Base-by-base conservation (phyloP, 768 basidiomycete species). In the Lepiota brunneoincarnata region DNA sequence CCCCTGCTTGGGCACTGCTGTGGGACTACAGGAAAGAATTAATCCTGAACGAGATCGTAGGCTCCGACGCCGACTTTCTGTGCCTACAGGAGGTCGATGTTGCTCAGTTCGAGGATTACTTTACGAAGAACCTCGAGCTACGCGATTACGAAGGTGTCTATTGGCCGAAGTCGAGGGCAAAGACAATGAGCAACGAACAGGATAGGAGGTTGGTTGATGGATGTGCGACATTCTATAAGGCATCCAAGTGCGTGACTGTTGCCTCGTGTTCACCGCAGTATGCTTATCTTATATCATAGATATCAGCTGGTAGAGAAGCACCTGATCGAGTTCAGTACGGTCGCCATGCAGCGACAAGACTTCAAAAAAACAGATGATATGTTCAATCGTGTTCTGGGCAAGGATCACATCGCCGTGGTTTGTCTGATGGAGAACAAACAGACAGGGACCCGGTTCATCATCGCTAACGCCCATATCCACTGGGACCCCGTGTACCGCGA, bases 361-460 rank as follows among this genome's bases (percentile, higher is more conserved):
- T 93, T 94, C 75, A 93, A 93, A 78, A 93, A 94, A 73, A 96
- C 93, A 15, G 94, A 98, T 64, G 96, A 98, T 75, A 95, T 98
- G 94, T 98, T 98, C 81, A 98, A 98, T 66, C 93, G 97, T 28
- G 93, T 98, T 51, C 81, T 98, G 61, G 89, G 89, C 58, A 91
- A 93, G 67, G 96, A 98, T 70, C 84, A 98, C 64, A 91, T 98
- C 59, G 93, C 93, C 42, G 84, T 93, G 59, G 76, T 95, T 54
- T 84, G 85, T 61, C 79, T 93, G 26, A 78, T 98, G 64, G 97
- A 99, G 74, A 88, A 89, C 70, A 83, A 82, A 57, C 79, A 83
- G 37, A 91, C 94, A 0, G 94, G 94, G 38, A 86, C 93, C 11
- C 86, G 96, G 14, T 72, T 97, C 53, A 82, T 98, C 63, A 80